Evolutionary conservation across 2,329 filamentous ascomycete species (phyloP).

Genomic region (Fusarium newnesense): DNA sequence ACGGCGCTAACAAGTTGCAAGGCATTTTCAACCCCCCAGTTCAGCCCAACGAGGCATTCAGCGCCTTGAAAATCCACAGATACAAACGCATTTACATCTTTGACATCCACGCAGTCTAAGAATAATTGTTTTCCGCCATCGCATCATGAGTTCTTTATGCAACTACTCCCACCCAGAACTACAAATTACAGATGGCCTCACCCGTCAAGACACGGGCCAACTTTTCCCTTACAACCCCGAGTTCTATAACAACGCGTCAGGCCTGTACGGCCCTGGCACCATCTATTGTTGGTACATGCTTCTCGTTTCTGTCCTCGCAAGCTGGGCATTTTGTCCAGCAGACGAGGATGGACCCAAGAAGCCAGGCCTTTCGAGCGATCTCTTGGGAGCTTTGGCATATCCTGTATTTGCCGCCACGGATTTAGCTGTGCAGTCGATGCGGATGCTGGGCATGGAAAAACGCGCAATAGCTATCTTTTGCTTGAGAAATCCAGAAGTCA

Average conservation of each 20-base stretch:
- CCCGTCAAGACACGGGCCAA: not conserved
- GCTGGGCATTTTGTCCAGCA: not conserved
- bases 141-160: slow-evolving; percentile 15
- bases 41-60: not conserved
- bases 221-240: slow-evolving; percentile 22
- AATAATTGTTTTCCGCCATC: fast-evolving
- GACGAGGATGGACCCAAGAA: not conserved
- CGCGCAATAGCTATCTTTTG: slow-evolving; percentile 12
- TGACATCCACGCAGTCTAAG: too few relatives aligned
- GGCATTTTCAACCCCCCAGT: not conserved
- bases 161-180: slow-evolving; percentile 19
- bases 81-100: not conserved
- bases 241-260: slow-evolving; percentile 4
- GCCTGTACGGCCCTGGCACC: slow-evolving; percentile 9
- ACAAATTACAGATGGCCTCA: not conserved
- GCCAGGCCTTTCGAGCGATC: slow-evolving; percentile 8
- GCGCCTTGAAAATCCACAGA: not conserved
- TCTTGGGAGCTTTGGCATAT: slow-evolving; percentile 8
- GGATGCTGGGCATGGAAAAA: not conserved
- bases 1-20: not conserved
- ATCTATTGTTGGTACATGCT: slow-evolving; percentile 25
- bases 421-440: not conserved
- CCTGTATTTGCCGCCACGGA: slow-evolving; percentile 14
- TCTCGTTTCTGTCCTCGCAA: not conserved
- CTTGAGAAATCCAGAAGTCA: not conserved